Evolutionary conservation across 164 flowering plant species (phyloP), one percentile per base, ranked within the genome.

Genomic region (Buxus sempervirens): DNA sequence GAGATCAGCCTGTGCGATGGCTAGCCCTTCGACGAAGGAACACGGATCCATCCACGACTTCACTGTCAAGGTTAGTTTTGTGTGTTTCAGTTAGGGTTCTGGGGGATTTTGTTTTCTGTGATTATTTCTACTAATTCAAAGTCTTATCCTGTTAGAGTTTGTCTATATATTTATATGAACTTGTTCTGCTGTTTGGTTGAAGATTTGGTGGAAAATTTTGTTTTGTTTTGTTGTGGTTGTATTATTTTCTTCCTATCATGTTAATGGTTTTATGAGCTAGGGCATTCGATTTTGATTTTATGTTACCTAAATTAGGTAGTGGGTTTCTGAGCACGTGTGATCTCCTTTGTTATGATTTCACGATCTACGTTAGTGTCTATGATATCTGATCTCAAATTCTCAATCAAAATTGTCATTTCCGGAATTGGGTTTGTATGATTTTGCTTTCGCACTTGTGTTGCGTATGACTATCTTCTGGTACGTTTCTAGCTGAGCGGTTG

Each of bases 61-160:
- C 77, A 82, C 86, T 61, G 90, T 88, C 28, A 86, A 87, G 85
- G 91, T 85, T 65, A 0, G 78, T 56, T 54, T n/a, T 45, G 20
- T 57, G 1, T 12, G 25, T 22, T 1, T 16, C 7, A 28, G 3
- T 9, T 42, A 12, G 48, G 0, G 13, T 54, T 51, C 9, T 9
- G n/a, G 18, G 23, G 42, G 36, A 54, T 58, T 54, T 14, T 51
- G 12, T 26, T 26, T 67, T 61, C 22, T 65, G 23, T 62, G n/a
- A 16, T 66, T 63, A 21, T 51, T 55, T 23, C 10, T 55, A 10
- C 18, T 21, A 55, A 23, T 55, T 55, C 2, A 19, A 9, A 20
- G 58, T 18, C 58, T 55, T 5, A 55, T 15, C 5, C 1, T 41
- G 12, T 12, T 12, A 41, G 5, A 5, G 45, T 41, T 41, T n/a